A percentile compares a stretch with the other conserved stretches of the same genome.
Conservation (phyloP, 345 rosid genomes). For the Eucalyptus virginea region DNA sequence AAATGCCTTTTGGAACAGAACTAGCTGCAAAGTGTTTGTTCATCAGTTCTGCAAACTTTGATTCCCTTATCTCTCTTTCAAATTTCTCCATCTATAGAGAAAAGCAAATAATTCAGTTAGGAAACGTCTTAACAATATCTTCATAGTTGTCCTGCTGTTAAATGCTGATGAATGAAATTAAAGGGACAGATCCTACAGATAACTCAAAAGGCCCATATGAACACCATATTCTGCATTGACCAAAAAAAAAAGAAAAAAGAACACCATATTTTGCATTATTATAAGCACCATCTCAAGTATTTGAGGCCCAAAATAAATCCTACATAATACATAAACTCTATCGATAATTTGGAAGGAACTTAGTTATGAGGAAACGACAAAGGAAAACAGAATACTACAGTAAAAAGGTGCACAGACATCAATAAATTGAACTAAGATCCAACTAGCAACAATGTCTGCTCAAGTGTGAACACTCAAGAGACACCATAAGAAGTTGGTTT, state of each 20-base stretch:
- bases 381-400: not conserved
- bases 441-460: not conserved
- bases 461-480: not conserved
- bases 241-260: not conserved
- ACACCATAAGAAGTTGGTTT: not conserved
- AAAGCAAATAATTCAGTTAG: not conserved
- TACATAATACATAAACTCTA: not conserved
- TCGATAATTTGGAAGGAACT: not conserved
- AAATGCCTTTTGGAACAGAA: conserved; percentile 96
- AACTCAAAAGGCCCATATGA: not conserved
- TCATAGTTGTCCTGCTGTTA: not conserved
- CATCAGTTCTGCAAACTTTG: conserved; percentile 90
- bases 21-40: conserved; percentile 99
- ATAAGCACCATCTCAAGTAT: not conserved
- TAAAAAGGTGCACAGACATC: not conserved
- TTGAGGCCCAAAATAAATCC: not conserved
- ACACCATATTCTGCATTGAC: not conserved
- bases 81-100: conserved; percentile 77
- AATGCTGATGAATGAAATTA: not conserved
- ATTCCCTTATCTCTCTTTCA: conserved; percentile 82
- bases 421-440: not conserved
- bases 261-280: not conserved
- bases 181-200: not conserved
- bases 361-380: not conserved
- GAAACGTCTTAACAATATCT: not conserved